Base-by-base conservation (phyloP, 106 monocot genomes). In the Apostasia shenzhenica region DNA sequence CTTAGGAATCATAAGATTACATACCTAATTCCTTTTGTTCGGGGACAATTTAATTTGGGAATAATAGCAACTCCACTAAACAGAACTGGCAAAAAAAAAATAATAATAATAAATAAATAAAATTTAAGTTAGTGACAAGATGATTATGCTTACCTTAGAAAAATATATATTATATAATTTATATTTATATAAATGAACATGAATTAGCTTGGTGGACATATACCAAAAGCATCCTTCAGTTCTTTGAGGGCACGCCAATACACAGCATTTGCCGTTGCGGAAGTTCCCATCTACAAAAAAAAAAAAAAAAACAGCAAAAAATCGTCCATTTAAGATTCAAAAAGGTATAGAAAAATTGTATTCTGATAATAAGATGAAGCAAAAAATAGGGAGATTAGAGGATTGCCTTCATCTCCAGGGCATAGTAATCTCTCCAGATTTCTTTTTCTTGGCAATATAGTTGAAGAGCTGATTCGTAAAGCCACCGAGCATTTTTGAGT, bases 381-480 rank as follows among this genome's bases (percentile, higher is more conserved):
- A 7, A 53, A 44, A 8, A 67, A 43, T 12, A 73, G 43, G 40
- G n/a, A 45, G 61, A 8, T 54, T 37, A 26, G 26, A 0, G 26
- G 26, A 64, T 54, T 37, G 84, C 95, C 95, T 91, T 86, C 45
- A 57, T 62, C 60, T 95, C 95, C 73, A 95, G 66, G 1, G 11
- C 26, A 58, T 91, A 82, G 74, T 86, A 95, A 48, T 89, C 78
- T 72, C 69, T 88, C 88, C 95, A 95, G 48, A 95, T 57, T 10
- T 84, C 78, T 56, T 26, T 76, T 54, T 76, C 65, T 69, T 84
- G 66, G 8, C 65, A 42, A 70, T 89, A 85, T 4, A 92, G 61
- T 48, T 53, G 55, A 48, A 92, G 59, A 42, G 89, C 92, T 48
- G 84, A 80, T 55, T 86, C 92, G 67, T 81, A 97, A 46, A 92